Percentiles rank a stretch among this genome's conserved stretches.
Evolutionary conservation across 2,329 filamentous ascomycete species (phyloP).

Genomic region (Diaporthe citri): DNA sequence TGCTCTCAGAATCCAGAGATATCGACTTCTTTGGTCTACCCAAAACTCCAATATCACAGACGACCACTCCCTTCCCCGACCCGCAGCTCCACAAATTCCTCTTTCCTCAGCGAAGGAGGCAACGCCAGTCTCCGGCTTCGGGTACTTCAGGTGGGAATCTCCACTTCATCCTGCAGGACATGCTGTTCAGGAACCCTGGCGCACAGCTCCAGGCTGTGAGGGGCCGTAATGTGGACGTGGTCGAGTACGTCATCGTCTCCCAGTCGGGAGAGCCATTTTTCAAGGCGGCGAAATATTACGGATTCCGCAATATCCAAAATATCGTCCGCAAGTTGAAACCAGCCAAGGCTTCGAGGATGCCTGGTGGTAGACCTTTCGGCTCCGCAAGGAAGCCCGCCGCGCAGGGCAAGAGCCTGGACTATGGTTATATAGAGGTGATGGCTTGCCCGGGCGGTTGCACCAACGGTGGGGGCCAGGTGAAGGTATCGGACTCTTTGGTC

Average conservation of each 20-base stretch:
- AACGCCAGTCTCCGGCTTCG: conserved; percentile 65
- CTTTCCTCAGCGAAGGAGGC: conserved; percentile 67
- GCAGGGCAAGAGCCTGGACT: conserved; percentile 70
- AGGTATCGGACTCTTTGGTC: conserved; percentile 81
- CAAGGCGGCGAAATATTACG: conserved; percentile 92
- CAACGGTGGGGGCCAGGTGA: conserved; percentile 96
- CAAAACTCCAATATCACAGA: conserved; percentile 60
- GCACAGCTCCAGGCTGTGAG: conserved; percentile 78
- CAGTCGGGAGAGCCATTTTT: conserved; percentile 71
- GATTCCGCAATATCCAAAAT: conserved; percentile 98
- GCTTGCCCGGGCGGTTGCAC: conserved; percentile 99
- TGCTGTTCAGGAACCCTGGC: conserved; percentile 78
- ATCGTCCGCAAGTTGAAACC: conserved; percentile 93
- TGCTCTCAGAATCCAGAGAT: conserved; percentile 84
- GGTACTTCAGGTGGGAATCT: conserved; percentile 92
- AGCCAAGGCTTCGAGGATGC: conserved; percentile 80
- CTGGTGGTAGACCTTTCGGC: conserved; percentile 76
- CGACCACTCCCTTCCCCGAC: conserved; percentile 78
- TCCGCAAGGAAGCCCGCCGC: conserved; percentile 66
- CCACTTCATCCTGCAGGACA: conserved; percentile 83
- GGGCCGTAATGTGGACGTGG: conserved; percentile 90
- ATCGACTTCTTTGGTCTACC: conserved; percentile 82
- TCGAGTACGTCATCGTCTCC: conserved; percentile 81
- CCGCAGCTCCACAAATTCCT: conserved; percentile 77
- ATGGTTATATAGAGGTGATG: conserved; percentile 98